Base-by-base conservation (phyloP, 2,329 filamentous ascomycete species). In the Claviceps cyperi region DNA sequence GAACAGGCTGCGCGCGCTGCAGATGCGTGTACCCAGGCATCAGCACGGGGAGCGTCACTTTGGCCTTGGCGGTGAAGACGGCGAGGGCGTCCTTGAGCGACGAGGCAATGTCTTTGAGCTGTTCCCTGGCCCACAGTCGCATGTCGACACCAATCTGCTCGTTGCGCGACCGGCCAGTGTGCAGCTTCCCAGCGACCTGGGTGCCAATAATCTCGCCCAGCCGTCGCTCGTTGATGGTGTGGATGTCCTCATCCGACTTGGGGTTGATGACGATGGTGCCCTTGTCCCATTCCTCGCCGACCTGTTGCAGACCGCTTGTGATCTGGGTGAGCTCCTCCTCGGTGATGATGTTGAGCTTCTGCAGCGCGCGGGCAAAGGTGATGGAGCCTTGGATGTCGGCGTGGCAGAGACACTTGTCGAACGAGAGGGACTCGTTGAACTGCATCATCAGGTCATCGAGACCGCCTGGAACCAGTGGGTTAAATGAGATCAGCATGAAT, bases 81-180 rank as follows among this genome's bases (percentile, higher is more conserved):
- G 3, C 15, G 2, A 48, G 46, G 5, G 36, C 8, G 11, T 28
- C 40, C 32, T 49, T 49, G 15, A 49, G 14, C 28, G 39, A 43
- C 35, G 17, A 17, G 3, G 47, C 19, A 24, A 61, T 59, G 38
- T 58, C 54, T 13, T 52, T 50, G 46, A 62, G 52, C 44, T 50
- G 51, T 32, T 59, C 57, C 37, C 59, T 55, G n/a, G 60, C 50
- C 83, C 82, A 86, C 56, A 86, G 66, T 41, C 83, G 74, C 78
- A 86, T 83, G 57, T 85, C 83, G 28, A 81, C 84, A 28, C 80
- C 82, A 51, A 86, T 77, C 65, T 87, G 82, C 63, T 86, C 83
- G 58, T 87, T 87, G 54, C 83, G 73, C 64, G 78, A 83, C 21
- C 83, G 75, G 44, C 75, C 75, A 3, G 83, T 86, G 65, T 86